Percentiles rank a stretch among this genome's conserved stretches.
Conservation (phyloP, 768 basidiomycete species). For the Gyrodon lividus region DNA sequence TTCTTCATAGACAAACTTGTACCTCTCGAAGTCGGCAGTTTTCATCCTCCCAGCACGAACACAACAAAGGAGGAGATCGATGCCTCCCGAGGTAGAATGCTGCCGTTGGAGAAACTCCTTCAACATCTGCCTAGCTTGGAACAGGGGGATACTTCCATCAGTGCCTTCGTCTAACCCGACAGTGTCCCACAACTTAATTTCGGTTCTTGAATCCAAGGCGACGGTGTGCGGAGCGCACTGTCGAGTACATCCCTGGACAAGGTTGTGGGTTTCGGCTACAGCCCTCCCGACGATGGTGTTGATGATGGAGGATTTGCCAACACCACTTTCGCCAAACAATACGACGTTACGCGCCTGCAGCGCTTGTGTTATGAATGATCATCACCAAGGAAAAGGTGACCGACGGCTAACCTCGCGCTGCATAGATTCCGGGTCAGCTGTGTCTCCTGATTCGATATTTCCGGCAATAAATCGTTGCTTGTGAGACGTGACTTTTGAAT, state of each 20-base stretch:
- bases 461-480: not conserved
- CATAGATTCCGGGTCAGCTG: constrained; percentile 2
- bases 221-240: constrained; percentile 16
- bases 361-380: not conserved
- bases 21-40: constrained; percentile 17
- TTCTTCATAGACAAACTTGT: constrained; percentile 21
- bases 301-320: constrained; percentile 42
- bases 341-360: constrained; percentile 31
- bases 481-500: not conserved
- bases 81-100: constrained; percentile 14
- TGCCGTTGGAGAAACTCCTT: constrained; percentile 29
- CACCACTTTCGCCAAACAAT: constrained; percentile 33
- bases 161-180: constrained; percentile 34
- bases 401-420: not conserved
- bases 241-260: constrained; percentile 30
- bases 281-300: constrained; percentile 33
- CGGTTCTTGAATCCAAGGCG: constrained; percentile 13
- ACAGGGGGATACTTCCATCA: constrained; percentile 13
- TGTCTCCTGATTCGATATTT: not conserved
- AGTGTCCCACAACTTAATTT: constrained; percentile 34
- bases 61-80: constrained; percentile 28
- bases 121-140: constrained; percentile 16
- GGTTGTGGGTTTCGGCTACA: constrained; percentile 28
- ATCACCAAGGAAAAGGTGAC: not conserved
- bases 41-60: constrained; percentile 27